phyloP scores from a whole-genome alignment of 345 rosid genomes.

The Trapa bicornis region DNA sequence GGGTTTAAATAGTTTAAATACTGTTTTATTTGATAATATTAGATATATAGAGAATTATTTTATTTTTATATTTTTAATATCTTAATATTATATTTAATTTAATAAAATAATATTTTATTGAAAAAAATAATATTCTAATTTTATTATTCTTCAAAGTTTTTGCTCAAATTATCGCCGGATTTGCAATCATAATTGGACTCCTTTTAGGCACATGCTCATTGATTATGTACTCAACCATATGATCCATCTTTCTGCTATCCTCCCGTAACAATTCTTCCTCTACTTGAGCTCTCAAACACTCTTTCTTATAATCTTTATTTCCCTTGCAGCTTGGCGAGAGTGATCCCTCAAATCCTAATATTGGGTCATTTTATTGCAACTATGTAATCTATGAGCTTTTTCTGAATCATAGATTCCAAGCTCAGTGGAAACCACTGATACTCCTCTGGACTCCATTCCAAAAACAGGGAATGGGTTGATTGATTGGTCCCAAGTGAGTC shows the following conservation, averaged over 20 bases:
- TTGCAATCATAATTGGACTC: not conserved
- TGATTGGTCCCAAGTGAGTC: conserved; percentile 86
- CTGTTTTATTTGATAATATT: too few species aligned
- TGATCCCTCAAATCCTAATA: conserved; percentile 67
- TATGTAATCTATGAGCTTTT: conserved; percentile 1
- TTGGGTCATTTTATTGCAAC: not conserved
- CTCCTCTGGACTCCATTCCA: conserved; percentile 53
- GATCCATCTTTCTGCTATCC: not conserved
- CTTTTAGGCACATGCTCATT: not conserved
- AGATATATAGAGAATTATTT: too few species aligned
- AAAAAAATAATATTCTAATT: too few species aligned
- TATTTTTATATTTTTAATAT: too few species aligned
- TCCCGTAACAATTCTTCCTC: not conserved
- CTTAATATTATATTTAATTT: too few species aligned
- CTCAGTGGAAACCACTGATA: conserved; percentile 41
- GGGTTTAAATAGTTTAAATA: too few species aligned
- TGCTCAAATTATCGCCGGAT: not conserved
- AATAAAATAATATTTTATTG: too few species aligned
- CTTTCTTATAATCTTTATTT: not conserved
- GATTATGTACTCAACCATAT: not conserved
- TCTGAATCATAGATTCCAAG: conserved; percentile 55
- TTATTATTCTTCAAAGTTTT: not conserved
- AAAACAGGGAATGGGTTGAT: conserved; percentile 62
- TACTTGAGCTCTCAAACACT: not conserved
- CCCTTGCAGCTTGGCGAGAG: conserved; percentile 66